phyloP scores from a whole-genome alignment of 768 basidiomycete species.

The Lentinula detonsa region DNA sequence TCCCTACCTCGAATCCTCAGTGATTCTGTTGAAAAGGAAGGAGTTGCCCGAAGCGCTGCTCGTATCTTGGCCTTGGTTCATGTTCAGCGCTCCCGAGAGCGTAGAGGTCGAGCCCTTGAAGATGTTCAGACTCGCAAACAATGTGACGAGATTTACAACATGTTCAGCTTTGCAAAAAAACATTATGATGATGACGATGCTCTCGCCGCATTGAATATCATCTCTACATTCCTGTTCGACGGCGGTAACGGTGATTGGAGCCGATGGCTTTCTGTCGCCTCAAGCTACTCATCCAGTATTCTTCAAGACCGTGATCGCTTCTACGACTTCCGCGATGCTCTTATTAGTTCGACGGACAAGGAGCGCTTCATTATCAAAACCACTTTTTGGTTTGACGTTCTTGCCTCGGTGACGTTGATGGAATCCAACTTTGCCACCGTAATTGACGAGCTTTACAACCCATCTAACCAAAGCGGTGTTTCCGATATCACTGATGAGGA shows the following conservation, averaged over 20 bases:
- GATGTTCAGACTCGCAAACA: slow-evolving; percentile 14
- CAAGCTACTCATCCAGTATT: slow-evolving; percentile 43
- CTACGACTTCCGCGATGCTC: slow-evolving; percentile 35
- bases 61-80: slow-evolving; percentile 62
- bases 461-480: slow-evolving; percentile 30
- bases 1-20: slow-evolving; percentile 43
- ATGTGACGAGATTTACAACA: slow-evolving; percentile 19
- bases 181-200: slow-evolving; percentile 57
- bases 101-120: slow-evolving; percentile 17
- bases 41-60: slow-evolving; percentile 50
- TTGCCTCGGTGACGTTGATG: slow-evolving; percentile 70
- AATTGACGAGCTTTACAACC: slow-evolving; percentile 53
- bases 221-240: slow-evolving; percentile 73
- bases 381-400: slow-evolving; percentile 83
- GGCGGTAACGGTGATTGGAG: slow-evolving; percentile 71
- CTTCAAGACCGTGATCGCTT: slow-evolving; percentile 30
- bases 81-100: slow-evolving; percentile 21
- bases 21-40: slow-evolving; percentile 38
- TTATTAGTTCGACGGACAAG: slow-evolving; percentile 41
- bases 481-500: slow-evolving; percentile 19
- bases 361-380: slow-evolving; percentile 75
- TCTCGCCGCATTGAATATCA: slow-evolving; percentile 69
- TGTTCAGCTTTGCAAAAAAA: slow-evolving; percentile 15
- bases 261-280: slow-evolving; percentile 58
- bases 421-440: slow-evolving; percentile 50